Percentiles rank a stretch among this genome's conserved stretches.
Evolutionary conservation across 306 rosid genomes (phyloP).

Genomic region (Vigna angularis): DNA sequence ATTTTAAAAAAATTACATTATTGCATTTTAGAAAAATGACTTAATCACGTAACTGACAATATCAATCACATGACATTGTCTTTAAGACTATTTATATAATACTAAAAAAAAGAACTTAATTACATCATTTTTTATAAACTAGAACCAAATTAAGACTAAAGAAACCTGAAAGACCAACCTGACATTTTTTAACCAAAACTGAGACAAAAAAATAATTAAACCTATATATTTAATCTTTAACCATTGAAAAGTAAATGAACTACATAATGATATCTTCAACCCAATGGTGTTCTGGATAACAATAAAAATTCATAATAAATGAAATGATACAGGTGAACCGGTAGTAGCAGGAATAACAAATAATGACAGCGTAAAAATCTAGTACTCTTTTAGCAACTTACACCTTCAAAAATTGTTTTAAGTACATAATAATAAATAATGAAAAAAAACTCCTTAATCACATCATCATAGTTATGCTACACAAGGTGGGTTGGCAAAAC

Average conservation of each 20-base stretch:
- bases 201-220: no score
- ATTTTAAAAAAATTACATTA: no score
- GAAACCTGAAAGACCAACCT: no score
- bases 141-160: no score
- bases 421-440: slow-evolving; percentile 44
- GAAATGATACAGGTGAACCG: slow-evolving; percentile 25
- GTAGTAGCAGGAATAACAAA: slow-evolving; percentile 22
- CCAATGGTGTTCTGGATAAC: slow-evolving; percentile 25
- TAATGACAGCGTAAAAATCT: background rate
- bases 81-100: no score
- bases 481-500: slow-evolving; percentile 47
- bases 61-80: no score
- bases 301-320: slow-evolving; percentile 15
- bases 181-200: no score
- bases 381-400: slow-evolving; percentile 36
- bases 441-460: slow-evolving; percentile 37
- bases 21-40: no score
- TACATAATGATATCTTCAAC: slow-evolving; percentile 10
- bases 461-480: slow-evolving; percentile 56
- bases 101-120: no score
- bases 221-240: background rate
- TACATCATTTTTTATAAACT: no score
- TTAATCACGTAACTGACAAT: no score
- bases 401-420: slow-evolving; percentile 37
- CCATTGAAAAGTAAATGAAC: background rate